Evolutionary conservation across 345 rosid species (phyloP), one percentile per base, ranked within the genome.

Genomic region (Salix suchowensis): DNA sequence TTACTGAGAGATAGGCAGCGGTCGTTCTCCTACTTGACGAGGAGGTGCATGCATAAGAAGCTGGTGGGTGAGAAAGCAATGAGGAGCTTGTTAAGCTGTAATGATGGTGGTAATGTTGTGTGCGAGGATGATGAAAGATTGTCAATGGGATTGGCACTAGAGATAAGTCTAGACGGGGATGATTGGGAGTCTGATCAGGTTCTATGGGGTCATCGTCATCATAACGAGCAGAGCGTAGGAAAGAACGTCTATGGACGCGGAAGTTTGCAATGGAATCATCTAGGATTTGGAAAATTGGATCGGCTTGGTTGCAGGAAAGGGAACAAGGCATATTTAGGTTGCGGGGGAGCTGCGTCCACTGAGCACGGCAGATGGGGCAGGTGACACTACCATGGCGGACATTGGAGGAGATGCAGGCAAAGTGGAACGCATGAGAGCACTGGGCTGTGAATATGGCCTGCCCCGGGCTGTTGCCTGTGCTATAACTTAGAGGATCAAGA

Each of bases 341-440:
- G 91, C 91, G 92, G 12, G 98, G 97, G 76, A 91, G 94, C 82
- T 89, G 97, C 46, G 97, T 91, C 97, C 98, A 93, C 76, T 87
- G 91, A 42, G 98, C 92, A 42, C 98, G 94, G 74, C 98, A 93
- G 77, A 93, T 88, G 19, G 97, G 98, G 82, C 98, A 93, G 82
- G 92, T 91, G 64, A 91, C 86, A 67, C 88, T 93, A 36, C 98
- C 98, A 71, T 93, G 97, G 74, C 92, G 94, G 37, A 93, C 97
- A 76, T 93, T 93, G 70, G 98, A 88, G 77, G 96, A 83, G 69
- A 93, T 91, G 88, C 98, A 93, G 58, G 85, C 84, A 46, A 87
- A 90, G 75, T 93, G 98, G 84, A 93, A 93, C 2, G 97, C 77
- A 61, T 93, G 98, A 76, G 92, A 91, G 87, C 98, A 93, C 34